Conservation (phyloP, 495 filamentous ascomycete genomes). For the Aspergillus homomorphus region DNA sequence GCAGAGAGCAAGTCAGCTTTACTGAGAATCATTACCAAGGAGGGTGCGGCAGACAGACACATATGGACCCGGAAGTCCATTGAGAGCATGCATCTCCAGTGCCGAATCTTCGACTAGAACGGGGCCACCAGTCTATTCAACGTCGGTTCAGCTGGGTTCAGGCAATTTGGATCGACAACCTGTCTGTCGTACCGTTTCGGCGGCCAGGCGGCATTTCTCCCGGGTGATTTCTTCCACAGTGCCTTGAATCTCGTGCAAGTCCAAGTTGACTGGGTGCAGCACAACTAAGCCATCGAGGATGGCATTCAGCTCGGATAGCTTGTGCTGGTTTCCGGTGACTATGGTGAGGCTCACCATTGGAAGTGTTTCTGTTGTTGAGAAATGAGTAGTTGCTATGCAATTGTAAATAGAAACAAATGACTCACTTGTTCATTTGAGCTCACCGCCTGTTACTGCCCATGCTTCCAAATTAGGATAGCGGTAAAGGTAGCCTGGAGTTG, state of each 20-base stretch:
- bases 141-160: background rate
- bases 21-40: background rate
- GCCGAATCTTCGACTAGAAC: slow-evolving; percentile 95
- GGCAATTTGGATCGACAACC: background rate
- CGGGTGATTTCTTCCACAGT: slow-evolving; percentile 73
- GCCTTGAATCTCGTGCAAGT: slow-evolving; percentile 78
- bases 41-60: slow-evolving; percentile 55
- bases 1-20: background rate
- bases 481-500: no score
- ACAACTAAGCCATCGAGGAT: background rate
- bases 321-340: background rate
- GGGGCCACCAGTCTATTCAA: slow-evolving; percentile 63
- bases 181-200: slow-evolving; percentile 50
- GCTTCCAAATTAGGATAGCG: no score
- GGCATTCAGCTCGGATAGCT: background rate
- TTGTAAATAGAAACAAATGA: no score
- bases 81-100: slow-evolving; percentile 78
- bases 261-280: slow-evolving; percentile 18
- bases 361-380: background rate
- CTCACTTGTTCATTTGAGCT: no score
- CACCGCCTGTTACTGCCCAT: no score
- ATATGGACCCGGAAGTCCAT: slow-evolving; percentile 82
- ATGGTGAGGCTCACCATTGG: background rate
- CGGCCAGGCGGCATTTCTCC: slow-evolving; percentile 73
- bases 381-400: no score